Conservation (phyloP, 805 yeast genomes). For the Lipomyces orientalis region DNA sequence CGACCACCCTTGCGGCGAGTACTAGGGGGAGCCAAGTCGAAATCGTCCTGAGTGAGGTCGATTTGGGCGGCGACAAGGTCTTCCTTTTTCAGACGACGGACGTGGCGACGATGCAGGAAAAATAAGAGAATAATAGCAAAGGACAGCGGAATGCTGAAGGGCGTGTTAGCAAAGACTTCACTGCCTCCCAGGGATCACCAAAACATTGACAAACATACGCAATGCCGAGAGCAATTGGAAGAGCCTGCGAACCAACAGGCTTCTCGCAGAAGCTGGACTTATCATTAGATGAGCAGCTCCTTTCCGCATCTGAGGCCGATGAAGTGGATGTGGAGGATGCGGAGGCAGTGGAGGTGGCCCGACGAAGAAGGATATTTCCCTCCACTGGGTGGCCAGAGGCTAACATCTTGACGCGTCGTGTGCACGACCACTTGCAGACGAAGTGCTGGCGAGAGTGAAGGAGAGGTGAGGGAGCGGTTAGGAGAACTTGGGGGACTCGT, state of each 20-base stretch:
- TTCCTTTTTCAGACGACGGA: constrained; percentile 45
- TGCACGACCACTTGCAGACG: not conserved
- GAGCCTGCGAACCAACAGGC: constrained; percentile 25
- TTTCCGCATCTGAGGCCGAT: constrained; percentile 9
- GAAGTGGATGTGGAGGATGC: constrained; percentile 18
- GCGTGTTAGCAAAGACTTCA: not conserved
- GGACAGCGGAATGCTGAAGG: constrained; percentile 48
- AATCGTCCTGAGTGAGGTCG: constrained; percentile 46
- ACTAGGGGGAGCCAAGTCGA: constrained; percentile 34
- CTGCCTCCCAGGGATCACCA: no score
- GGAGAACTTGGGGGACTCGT: not conserved
- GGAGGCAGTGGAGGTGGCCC: constrained; percentile 5
- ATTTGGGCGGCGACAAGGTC: constrained; percentile 46
- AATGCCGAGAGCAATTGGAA: constrained; percentile 35
- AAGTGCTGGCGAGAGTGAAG: not conserved
- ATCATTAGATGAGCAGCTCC: constrained; percentile 12
- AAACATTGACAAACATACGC: constrained; percentile 23
- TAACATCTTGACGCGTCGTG: not conserved
- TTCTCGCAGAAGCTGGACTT: constrained; percentile 24
- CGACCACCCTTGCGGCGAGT: not conserved
- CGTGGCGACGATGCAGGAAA: constrained; percentile 46
- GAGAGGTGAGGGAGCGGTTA: not conserved
- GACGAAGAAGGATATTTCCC: not conserved
- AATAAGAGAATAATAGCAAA: constrained; percentile 43
- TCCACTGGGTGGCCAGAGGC: not conserved